A percentile compares a stretch with the other conserved stretches of the same genome.
Conservation (phyloP, 75 land plant species). For the Pseudotsuga menziesii region DNA sequence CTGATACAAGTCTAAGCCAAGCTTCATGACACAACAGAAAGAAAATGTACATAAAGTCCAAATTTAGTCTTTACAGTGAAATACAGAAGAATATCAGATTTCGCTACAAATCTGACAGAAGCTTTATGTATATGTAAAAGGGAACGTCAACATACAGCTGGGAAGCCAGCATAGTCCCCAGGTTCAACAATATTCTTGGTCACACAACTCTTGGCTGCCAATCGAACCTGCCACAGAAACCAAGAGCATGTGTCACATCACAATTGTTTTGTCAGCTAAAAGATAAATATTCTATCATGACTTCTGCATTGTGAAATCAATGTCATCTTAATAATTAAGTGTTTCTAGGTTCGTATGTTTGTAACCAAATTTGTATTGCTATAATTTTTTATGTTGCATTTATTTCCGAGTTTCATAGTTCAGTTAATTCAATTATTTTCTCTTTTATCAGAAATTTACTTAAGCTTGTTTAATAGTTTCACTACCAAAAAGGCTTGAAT, state of each 20-base stretch:
- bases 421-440: too few relatives aligned
- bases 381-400: too few relatives aligned
- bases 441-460: too few relatives aligned
- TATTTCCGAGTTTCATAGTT: too few relatives aligned
- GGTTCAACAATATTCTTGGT: conserved; percentile 56
- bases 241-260: background rate
- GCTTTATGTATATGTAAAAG: background rate
- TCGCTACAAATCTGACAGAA: background rate
- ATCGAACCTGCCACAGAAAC: conserved; percentile 57
- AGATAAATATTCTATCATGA: background rate
- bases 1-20: background rate
- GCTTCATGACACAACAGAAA: background rate
- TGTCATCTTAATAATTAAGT: too few relatives aligned
- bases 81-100: background rate
- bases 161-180: conserved; percentile 99
- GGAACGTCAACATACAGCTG: conserved; percentile 65
- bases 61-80: background rate
- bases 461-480: too few relatives aligned
- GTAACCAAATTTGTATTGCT: too few relatives aligned
- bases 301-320: too few relatives aligned
- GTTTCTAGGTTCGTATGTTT: too few relatives aligned
- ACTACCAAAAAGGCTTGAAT: too few relatives aligned
- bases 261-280: background rate
- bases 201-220: conserved; percentile 83
- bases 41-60: background rate